A percentile compares a stretch with the other conserved stretches of the same genome.
Conservation (phyloP, 164 flowering plant species). For the Saururus chinensis region DNA sequence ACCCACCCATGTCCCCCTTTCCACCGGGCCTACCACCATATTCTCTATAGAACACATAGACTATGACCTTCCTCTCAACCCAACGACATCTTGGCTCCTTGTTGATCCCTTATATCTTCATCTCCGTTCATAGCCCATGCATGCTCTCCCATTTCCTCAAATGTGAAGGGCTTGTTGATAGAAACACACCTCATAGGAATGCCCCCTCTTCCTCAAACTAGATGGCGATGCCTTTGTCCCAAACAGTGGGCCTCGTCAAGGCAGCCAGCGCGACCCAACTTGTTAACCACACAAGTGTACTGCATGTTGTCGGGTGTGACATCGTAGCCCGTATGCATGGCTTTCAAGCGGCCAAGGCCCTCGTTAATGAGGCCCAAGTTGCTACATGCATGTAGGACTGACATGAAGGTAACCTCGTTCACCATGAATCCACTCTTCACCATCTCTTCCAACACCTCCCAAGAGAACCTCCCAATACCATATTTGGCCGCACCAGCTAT, state of each 20-base stretch:
- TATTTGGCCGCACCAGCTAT: no score
- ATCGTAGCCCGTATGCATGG: constrained; percentile 36
- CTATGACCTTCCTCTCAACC: constrained; percentile 45
- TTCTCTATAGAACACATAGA: constrained; percentile 21
- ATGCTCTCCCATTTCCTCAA: constrained; percentile 43
- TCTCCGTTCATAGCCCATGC: constrained; percentile 22
- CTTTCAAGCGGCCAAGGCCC: constrained; percentile 38
- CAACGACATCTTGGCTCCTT: constrained; percentile 77
- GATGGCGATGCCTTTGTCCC: constrained; percentile 23
- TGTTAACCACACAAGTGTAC: constrained; percentile 51
- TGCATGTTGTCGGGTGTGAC: constrained; percentile 39
- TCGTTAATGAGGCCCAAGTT: constrained; percentile 54
- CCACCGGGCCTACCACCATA: constrained; percentile 9
- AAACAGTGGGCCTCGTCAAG: constrained; percentile 51
- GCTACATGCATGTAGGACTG: constrained; percentile 65
- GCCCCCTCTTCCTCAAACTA: constrained; percentile 38
- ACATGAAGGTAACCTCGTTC: constrained; percentile 54
- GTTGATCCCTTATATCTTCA: constrained; percentile 36
- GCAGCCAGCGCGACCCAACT: constrained; percentile 56
- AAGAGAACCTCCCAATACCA: constrained; percentile 41
- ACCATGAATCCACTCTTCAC: constrained; percentile 34
- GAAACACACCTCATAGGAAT: no score
- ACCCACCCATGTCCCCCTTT: constrained; percentile 25
- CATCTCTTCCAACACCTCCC: constrained; percentile 55
- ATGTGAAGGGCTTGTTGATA: constrained; percentile 45